Base-by-base conservation (phyloP, 768 basidiomycete genomes). In the Hygrophorus russula region DNA sequence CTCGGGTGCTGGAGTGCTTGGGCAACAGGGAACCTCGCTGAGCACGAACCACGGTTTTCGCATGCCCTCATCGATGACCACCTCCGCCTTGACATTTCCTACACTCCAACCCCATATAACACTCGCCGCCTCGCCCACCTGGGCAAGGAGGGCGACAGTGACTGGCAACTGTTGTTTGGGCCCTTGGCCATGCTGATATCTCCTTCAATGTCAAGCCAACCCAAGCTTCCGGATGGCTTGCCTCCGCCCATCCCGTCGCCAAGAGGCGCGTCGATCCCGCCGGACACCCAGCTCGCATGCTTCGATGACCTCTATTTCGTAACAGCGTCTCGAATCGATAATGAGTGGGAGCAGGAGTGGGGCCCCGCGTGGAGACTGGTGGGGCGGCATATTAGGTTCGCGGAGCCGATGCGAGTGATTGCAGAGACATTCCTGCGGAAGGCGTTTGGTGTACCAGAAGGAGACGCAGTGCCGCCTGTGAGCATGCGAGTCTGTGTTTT, bases 321-420 rank as follows among this genome's bases (percentile, higher is more conserved):
- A 15, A 68, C 59, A 39, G 65, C 69, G 1, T 62, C 68, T 44
- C 62, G 68, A 62, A 70, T 42, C 29, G 63, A 48, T 33, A 7
- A n/a, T 44, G 44, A 60, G 61, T 41, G 36, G 30, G 41, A 42
- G 27, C 33, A 39, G 4, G 33, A 15, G 36, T 44, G 44, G 42
- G 10, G 30, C 29, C 74, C 75, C n/a, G 72, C 69, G n/a, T 80
- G 78, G 78, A 59, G 69, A 49, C 68, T 66, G 52, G 72, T 73
- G 31, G 76, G 73, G 12, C 60, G 65, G 47, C 56, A 76, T 50
- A 63, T 77, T 60, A 65, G 63, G 40, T 80, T 72, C 71, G 63
- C 63, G 3, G 56, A 63, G 5, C 51, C 48, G n/a, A 50, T 80
- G 13, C 55, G 64, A 45, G 48, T 50, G 5, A 49, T 78, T 14